Evolutionary conservation across 768 basidiomycete species (phyloP).

Genomic region (Naganishia vishniacii): DNA sequence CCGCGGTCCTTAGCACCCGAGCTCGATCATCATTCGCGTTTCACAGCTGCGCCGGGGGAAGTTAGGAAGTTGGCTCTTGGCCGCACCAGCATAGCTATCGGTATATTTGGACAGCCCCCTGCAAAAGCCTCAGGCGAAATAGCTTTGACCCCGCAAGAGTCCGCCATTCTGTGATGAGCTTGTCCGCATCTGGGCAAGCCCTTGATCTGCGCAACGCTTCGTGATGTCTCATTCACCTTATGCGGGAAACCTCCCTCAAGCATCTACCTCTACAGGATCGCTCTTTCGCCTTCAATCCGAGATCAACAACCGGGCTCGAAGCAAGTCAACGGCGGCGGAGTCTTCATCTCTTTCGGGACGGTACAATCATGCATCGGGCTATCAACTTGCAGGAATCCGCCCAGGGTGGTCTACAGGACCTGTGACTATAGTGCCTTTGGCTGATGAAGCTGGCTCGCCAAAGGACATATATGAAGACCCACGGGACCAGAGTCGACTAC

Average conservation of each 20-base stretch:
- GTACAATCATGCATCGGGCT: constrained; percentile 9
- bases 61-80: too few relatives aligned
- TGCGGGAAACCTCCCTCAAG: constrained; percentile 18
- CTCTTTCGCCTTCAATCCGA: constrained; percentile 20
- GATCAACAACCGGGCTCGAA: constrained; percentile 17
- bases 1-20: too few relatives aligned
- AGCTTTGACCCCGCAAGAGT: too few relatives aligned
- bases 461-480: background rate
- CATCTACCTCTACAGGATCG: constrained; percentile 23
- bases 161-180: too few relatives aligned
- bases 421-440: background rate
- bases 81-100: too few relatives aligned
- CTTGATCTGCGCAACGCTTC: too few relatives aligned
- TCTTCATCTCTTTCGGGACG: background rate
- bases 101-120: too few relatives aligned
- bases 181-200: background rate
- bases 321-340: constrained; percentile 17
- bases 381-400: constrained; percentile 8
- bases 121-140: too few relatives aligned
- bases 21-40: too few relatives aligned
- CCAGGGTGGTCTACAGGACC: constrained; percentile 10
- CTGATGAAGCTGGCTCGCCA: background rate
- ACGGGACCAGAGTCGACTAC: background rate
- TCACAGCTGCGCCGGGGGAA: too few relatives aligned
- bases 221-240: constrained; percentile 16